Conservation (phyloP, 805 yeast genomes). For the Ogataea angusta region DNA sequence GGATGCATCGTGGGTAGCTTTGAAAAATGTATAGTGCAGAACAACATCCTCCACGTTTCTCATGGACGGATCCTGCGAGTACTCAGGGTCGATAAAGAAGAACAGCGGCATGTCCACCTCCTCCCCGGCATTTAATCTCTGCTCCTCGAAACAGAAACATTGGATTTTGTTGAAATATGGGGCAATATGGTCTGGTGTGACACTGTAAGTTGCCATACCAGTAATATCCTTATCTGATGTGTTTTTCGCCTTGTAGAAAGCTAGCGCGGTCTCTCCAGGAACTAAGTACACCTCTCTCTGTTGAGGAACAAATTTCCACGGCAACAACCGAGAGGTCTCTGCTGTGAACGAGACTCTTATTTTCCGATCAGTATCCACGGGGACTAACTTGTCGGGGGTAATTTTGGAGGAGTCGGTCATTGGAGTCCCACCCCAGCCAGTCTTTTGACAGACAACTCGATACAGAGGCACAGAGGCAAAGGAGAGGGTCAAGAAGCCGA, state of each 20-base stretch:
- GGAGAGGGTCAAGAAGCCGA: conserved; percentile 70
- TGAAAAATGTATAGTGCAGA: conserved; percentile 90
- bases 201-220: conserved; percentile 98
- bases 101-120: conserved; percentile 99
- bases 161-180: conserved; percentile 96
- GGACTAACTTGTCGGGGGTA: conserved; percentile 82
- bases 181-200: conserved; percentile 94
- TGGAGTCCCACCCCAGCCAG: conserved; percentile 96
- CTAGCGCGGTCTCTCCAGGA: conserved; percentile 97
- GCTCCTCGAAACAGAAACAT: conserved; percentile 98
- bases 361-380: conserved; percentile 81
- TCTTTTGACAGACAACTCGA: conserved; percentile 85
- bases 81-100: conserved; percentile 95
- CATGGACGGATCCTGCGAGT: conserved; percentile 89
- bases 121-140: conserved; percentile 88
- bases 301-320: conserved; percentile 94
- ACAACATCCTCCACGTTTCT: conserved; percentile 86
- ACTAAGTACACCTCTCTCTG: conserved; percentile 88
- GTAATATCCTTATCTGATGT: conserved; percentile 82
- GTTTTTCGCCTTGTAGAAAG: conserved; percentile 91
- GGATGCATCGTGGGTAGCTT: conserved; percentile 39
- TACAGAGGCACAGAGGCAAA: conserved; percentile 93
- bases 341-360: conserved; percentile 86
- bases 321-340: conserved; percentile 83
- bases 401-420: conserved; percentile 78